Evolutionary conservation across 140 eudicot species (phyloP).

Genomic region (Ambrosia hybrid): DNA sequence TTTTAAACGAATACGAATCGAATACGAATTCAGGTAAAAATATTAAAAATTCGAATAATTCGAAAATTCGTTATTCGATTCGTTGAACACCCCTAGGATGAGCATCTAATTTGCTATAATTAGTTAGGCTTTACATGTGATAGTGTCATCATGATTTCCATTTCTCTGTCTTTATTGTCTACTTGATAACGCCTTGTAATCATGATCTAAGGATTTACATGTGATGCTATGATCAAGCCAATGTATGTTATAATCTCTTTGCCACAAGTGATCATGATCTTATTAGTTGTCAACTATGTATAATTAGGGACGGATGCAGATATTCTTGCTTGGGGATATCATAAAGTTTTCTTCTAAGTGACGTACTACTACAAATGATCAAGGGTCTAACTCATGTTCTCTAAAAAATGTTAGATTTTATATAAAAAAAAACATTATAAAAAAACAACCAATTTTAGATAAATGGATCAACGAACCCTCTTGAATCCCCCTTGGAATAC

Average conservation of each 20-base stretch:
- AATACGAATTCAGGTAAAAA: too few relatives aligned
- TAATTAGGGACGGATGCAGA: background rate
- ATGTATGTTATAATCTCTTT: background rate
- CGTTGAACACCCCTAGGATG: too few relatives aligned
- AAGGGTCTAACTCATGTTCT: too few relatives aligned
- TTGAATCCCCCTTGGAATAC: background rate
- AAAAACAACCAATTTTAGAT: too few relatives aligned
- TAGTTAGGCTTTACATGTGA: slow-evolving; percentile 26
- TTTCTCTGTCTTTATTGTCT: slow-evolving; percentile 18
- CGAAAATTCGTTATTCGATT: too few relatives aligned
- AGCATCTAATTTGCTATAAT: background rate
- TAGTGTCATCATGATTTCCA: slow-evolving; percentile 17
- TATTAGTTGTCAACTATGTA: background rate
- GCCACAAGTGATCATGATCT: slow-evolving; percentile 17
- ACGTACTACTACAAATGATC: too few relatives aligned
- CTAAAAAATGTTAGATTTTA: too few relatives aligned
- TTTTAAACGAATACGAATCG: too few relatives aligned
- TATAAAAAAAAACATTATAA: too few relatives aligned
- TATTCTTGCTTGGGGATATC: background rate
- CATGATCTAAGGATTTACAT: slow-evolving; percentile 14
- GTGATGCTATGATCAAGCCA: slow-evolving; percentile 18
- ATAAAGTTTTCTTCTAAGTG: too few relatives aligned
- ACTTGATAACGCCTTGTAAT: slow-evolving; percentile 19
- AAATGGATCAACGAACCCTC: background rate
- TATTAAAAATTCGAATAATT: too few relatives aligned